Base-by-base conservation (phyloP, 2,329 filamentous ascomycete species). In the Penicillium sp. region DNA sequence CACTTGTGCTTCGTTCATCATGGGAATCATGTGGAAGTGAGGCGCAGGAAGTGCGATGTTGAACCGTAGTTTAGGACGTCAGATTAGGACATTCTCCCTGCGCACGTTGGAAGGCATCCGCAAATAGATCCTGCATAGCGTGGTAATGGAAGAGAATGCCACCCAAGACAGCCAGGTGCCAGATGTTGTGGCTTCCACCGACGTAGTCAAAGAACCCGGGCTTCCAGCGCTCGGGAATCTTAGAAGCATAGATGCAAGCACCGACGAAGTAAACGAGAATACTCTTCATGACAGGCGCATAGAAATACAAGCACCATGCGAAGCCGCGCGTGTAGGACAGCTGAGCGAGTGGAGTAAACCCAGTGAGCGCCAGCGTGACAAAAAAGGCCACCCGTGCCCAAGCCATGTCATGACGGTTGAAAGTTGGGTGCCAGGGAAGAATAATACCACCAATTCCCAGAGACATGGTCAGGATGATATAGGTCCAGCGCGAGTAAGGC, bases 121-220 rank as follows among this genome's bases (percentile, higher is more conserved):
- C 75, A 58, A 98, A 98, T 65, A 98, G 92, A 39, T 88, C 78
- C 64, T 95, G 85, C 90, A 98, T 95, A 12, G 92, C 92, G 14
- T 77, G 75, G 67, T 96, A 98, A 65, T 98, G 92, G 62, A 95
- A 96, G n/a, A 96, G 66, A 41, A 98, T 98, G 8, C 92, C 92
- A 11, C 89, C 87, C 17, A 98, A 71, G 8, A 98, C 92, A 6
- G 92, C 92, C 22, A 94, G 67, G 65, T 98, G 92, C 92, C 92
- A 98, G 41, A 98, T 80, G 64, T 98, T 98, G 68, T 98, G 92
- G 62, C 86, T 93, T 30, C 87, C 89, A 26, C 92, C 92, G 27
- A 93, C 75, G 61, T 96, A 96, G 65, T 98, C 92, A 54, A 98
- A 98, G 60, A 84, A 79, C 33, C 92, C 92, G 0, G 92, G 92